Base-by-base conservation (phyloP, 495 filamentous ascomycete species). In the Penicillium paxilli region DNA sequence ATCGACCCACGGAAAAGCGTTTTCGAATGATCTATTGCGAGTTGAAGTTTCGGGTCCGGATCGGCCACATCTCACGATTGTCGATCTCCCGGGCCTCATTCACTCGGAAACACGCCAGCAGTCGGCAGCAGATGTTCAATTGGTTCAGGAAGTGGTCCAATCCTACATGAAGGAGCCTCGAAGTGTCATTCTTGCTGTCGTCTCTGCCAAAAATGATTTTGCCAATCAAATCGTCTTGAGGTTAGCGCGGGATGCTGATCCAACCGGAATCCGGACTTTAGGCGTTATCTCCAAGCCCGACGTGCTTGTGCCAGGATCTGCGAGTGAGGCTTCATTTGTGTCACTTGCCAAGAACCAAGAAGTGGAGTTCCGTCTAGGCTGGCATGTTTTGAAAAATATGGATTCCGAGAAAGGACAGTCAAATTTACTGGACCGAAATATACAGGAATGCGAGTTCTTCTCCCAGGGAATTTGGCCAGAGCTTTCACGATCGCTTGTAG, bases 51-150 rank as follows among this genome's bases (percentile, higher is more conserved):
- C 71, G 0, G 80, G 82, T 1, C 81, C 79, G 0, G 72, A 77
- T 23, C 69, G 69, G 52, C 76, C 80, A n/a, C 70, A 82, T 48
- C 54, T 84, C 38, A 85, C 80, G 2, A 67, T 84, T 5, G 79
- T 83, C 3, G 81, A 87, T 57, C 61, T 85, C 6, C 82, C 80
- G 0, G 80, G 80, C 5, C 64, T 84, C 1, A 75, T 83, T 17
- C 67, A 76, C 21, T 73, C 73, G 7, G 71, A 74, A 52, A 77
- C 72, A 54, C 72, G 74, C 32, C 68, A 80, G 26, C 75, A 80
- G 52, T 75, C 73, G 1, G 66, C 62, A 20, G 67, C 69, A 3
- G 76, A 80, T 54, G 74, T 80, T 49, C 54, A 66, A 38, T 66
- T 76, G 8, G 78, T 82, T 45, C 66, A 75, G 28, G 44, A 66